A percentile compares a stretch with the other conserved stretches of the same genome.
These are phyloP conservation scores for Lathyrus oleraceus DNA, from an alignment of 306 rosid genomes.

Conservation along the genomic window DNA sequence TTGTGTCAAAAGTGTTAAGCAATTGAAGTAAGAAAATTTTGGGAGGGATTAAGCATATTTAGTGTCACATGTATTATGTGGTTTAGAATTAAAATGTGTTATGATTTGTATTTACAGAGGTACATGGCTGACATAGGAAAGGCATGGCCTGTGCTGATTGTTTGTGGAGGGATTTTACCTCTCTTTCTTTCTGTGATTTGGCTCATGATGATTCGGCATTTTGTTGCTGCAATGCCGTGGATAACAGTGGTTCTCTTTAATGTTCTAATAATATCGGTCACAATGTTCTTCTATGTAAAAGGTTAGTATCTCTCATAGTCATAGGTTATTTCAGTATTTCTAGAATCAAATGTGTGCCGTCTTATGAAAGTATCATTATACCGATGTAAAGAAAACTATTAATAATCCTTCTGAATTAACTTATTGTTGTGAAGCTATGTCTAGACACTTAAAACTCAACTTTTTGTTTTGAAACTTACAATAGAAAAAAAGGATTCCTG, in stretches of 20 bases:
- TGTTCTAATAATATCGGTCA: constrained; percentile 75
- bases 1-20: not conserved
- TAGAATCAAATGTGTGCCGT: constrained; percentile 4
- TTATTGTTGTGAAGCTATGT: not conserved
- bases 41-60: not conserved
- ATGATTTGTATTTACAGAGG: constrained; percentile 38
- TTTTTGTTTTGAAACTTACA: not conserved
- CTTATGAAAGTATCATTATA: constrained; percentile 19
- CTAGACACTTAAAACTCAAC: no score
- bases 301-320: constrained; percentile 57
- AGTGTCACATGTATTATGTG: not conserved
- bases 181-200: constrained; percentile 88
- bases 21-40: not conserved
- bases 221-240: constrained; percentile 98
- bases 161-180: constrained; percentile 94
- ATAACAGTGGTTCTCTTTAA: constrained; percentile 78
- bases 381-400: not conserved
- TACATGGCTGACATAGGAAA: constrained; percentile 98
- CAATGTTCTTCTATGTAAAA: constrained; percentile 87
- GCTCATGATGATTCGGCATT: constrained; percentile 93
- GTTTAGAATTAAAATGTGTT: constrained; percentile 9
- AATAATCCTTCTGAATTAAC: not conserved
- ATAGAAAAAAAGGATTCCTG: not conserved
- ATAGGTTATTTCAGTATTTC: constrained; percentile 16
- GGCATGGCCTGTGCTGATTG: constrained; percentile 93